These are phyloP conservation scores for Platanthera zijinensis DNA, from an alignment of 106 monocot species.

Conservation along the genomic window DNA sequence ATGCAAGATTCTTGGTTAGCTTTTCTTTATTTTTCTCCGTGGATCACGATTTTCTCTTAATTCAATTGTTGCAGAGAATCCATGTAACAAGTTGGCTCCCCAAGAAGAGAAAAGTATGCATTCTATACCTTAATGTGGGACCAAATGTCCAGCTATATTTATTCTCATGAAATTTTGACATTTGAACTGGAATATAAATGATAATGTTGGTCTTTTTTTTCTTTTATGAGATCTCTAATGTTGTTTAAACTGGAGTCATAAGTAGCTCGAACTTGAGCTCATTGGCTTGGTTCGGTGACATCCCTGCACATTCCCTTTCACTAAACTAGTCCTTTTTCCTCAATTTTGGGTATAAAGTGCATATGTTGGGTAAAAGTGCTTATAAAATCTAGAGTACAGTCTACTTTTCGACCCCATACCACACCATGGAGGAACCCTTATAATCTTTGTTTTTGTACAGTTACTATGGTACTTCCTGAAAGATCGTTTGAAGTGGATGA, in stretches of 20 bases:
- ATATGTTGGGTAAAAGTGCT: neutral
- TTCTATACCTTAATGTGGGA: neutral
- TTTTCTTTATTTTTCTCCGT: neutral
- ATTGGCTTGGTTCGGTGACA: too few species aligned
- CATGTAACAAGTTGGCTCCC: conserved; percentile 35
- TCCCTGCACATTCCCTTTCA: neutral
- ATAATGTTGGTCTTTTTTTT: too few species aligned
- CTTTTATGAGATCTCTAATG: too few species aligned
- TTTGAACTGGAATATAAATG: neutral
- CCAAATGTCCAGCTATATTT: neutral
- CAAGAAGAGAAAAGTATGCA: conserved; percentile 29
- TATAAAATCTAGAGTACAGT: neutral
- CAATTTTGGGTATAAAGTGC: neutral
- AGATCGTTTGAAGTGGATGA: conserved; percentile 39
- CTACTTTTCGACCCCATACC: neutral
- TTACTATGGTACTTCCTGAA: conserved; percentile 14
- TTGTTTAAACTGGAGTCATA: too few species aligned
- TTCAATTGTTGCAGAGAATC: conserved; percentile 33
- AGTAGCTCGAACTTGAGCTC: too few species aligned
- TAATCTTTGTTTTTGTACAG: conserved; percentile 8
- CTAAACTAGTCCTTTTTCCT: neutral
- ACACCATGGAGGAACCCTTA: neutral
- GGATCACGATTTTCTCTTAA: neutral
- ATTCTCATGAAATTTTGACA: neutral
- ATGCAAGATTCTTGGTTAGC: neutral